phyloP scores from a whole-genome alignment of 1,284 basidiomycete species.

The Peniophora sp. region DNA sequence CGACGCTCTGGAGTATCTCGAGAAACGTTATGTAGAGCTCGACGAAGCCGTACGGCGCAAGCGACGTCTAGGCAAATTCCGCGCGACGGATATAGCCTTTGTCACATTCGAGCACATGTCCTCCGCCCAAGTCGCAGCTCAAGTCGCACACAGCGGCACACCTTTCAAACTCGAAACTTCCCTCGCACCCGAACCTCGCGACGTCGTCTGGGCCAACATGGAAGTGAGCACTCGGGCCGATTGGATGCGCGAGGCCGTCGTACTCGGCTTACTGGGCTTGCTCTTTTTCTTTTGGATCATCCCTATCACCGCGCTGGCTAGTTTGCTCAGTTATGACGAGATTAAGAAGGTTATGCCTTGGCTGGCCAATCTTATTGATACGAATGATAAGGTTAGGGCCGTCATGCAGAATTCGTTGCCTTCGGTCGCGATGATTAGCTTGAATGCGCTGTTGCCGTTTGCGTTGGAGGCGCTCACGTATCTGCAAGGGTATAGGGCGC shows the following conservation, averaged over 20 bases:
- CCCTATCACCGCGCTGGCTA: slow-evolving; percentile 80
- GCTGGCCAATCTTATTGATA: slow-evolving; percentile 73
- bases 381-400: slow-evolving; percentile 72
- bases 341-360: slow-evolving; percentile 87
- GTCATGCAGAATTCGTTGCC: slow-evolving; percentile 93
- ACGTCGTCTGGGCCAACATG: slow-evolving; percentile 93
- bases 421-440: slow-evolving; percentile 79
- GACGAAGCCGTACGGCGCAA: slow-evolving; percentile 75
- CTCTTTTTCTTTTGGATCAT: slow-evolving; percentile 84
- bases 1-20: slow-evolving; percentile 82
- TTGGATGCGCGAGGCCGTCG: slow-evolving; percentile 60
- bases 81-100: slow-evolving; percentile 79
- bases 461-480: slow-evolving; percentile 86
- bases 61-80: slow-evolving; percentile 63
- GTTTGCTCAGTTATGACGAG: slow-evolving; percentile 83
- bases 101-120: slow-evolving; percentile 97
- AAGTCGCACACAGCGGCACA: slow-evolving; percentile 72
- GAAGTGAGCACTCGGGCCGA: slow-evolving; percentile 50
- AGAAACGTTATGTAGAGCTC: slow-evolving; percentile 66
- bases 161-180: slow-evolving; percentile 62
- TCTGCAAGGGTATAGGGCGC: slow-evolving; percentile 80
- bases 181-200: slow-evolving; percentile 89
- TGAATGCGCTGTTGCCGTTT: slow-evolving; percentile 89
- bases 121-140: slow-evolving; percentile 89
- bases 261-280: slow-evolving; percentile 59